Percentiles rank a stretch among this genome's conserved stretches.
These are phyloP conservation scores for Termitomyces titanicus DNA, from an alignment of 768 basidiomycete genomes.

Conservation along the genomic window DNA sequence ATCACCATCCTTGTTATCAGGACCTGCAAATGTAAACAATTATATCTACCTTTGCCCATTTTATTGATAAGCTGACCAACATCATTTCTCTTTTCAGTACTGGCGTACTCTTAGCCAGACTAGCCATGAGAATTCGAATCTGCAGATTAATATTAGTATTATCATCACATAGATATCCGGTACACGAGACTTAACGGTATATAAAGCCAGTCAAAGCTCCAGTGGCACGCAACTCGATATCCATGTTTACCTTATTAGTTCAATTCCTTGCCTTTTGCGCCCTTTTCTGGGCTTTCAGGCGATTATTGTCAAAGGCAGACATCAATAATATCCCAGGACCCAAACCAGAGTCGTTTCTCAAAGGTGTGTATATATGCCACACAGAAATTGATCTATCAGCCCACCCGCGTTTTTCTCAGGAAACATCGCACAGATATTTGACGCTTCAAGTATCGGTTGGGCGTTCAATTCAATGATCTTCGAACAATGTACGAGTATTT, in stretches of 20 bases:
- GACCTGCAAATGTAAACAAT: no score
- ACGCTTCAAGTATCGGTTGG: conserved; percentile 9
- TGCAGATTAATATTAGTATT: background rate
- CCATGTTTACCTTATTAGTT: conserved; percentile 1
- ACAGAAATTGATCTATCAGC: background rate
- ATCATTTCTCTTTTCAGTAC: no score
- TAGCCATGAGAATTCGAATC: no score
- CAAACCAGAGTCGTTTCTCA: conserved; percentile 22
- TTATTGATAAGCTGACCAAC: no score
- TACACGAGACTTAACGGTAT: background rate
- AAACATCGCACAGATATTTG: conserved; percentile 16
- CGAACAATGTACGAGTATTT: conserved; percentile 6
- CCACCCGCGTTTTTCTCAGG: conserved; percentile 1
- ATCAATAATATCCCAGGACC: conserved; percentile 35
- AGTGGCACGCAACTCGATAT: background rate
- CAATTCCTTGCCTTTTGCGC: conserved; percentile 3
- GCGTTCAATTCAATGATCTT: conserved; percentile 11
- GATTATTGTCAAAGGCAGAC: conserved; percentile 16
- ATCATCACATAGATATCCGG: background rate
- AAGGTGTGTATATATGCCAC: conserved; percentile 17
- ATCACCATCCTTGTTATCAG: no score
- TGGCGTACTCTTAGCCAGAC: no score
- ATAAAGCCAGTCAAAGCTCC: background rate
- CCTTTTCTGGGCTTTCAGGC: conserved; percentile 11
- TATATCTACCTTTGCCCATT: no score